phyloP scores from a whole-genome alignment of 345 rosid species.

The Murraya paniculata region DNA sequence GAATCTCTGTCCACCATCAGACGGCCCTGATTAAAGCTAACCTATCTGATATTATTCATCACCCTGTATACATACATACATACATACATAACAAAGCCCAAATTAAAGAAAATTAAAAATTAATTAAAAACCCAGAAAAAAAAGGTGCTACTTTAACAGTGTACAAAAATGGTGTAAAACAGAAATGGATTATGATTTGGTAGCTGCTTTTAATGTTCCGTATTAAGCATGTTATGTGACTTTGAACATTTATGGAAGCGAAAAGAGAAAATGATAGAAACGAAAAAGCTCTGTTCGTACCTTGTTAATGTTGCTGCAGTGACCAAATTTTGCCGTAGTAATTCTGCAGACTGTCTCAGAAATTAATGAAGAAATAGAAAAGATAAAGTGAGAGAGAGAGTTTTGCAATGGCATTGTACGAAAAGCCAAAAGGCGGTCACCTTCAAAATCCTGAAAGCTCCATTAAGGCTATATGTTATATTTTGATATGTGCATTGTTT shows the following conservation, averaged over 20 bases:
- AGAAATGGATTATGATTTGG: background rate
- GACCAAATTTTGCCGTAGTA: background rate
- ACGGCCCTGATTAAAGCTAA: conserved; percentile 17
- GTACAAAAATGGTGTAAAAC: background rate
- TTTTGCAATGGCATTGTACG: background rate
- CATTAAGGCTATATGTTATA: background rate
- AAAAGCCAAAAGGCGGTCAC: conserved; percentile 17
- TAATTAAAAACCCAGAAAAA: background rate
- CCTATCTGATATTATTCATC: background rate
- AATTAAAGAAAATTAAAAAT: background rate
- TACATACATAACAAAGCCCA: background rate
- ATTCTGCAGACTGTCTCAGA: background rate
- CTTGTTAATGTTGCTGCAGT: conserved; percentile 10
- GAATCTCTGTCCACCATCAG: conserved; percentile 13
- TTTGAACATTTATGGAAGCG: background rate
- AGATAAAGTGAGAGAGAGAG: background rate
- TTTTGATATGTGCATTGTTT: background rate
- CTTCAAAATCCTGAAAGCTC: conserved; percentile 9
- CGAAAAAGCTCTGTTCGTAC: background rate
- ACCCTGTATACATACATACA: background rate
- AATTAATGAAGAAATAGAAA: background rate
- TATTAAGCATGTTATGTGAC: background rate
- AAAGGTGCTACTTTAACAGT: background rate
- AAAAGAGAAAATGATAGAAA: background rate
- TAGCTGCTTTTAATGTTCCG: background rate